Evolutionary conservation across 2,329 filamentous ascomycete species (phyloP), one percentile per base, ranked within the genome.

Genomic region (Thelonectria rubi): DNA sequence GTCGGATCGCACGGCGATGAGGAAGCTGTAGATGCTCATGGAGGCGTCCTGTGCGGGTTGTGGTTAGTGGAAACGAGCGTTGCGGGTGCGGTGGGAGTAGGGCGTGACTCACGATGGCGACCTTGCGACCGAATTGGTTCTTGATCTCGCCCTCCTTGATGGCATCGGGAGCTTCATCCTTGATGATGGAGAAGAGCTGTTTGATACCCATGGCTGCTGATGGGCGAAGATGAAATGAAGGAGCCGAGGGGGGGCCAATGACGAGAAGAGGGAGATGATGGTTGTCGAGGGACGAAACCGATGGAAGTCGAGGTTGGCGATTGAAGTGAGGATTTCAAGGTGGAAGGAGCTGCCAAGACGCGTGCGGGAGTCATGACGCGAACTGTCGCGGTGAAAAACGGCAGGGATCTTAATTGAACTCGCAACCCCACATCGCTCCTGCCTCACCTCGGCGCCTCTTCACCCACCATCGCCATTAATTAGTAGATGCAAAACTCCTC

Each of bases 1-100:
- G 72, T 97, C 93, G 72, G 94, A 97, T 70, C 95, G 93, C 57
- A 99, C 95, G 51, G 95, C 95, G 76, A 99, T 95, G 63, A 99
- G 87, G 82, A 99, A 99, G 79, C 92, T 97, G 85, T 99, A 99
- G 74, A 99, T 94, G 80, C 92, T 97, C 95, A 99, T 99, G 49
- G 95, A 99, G 47, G 77, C 77, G 73, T 79, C 77, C 77, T 79
- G n/a, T 9, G 15, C 8, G 4, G 20, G 3, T 37, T 15, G 20
- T 12, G 21, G 21, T 71, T n/a, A 72, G 59, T 1, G 54, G 24
- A 3, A 15, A n/a, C n/a, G 4, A 26, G 48, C 2, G 9, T 21
- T 26, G 5, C 15, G 5, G 14, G 11, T 3, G 1, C 3, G 3
- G 21, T n/a, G 26, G 8, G 8, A 8, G 3, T 11, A 12, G 17